phyloP scores from a whole-genome alignment of 2,329 filamentous ascomycete genomes.

The Penicillium sp. region DNA sequence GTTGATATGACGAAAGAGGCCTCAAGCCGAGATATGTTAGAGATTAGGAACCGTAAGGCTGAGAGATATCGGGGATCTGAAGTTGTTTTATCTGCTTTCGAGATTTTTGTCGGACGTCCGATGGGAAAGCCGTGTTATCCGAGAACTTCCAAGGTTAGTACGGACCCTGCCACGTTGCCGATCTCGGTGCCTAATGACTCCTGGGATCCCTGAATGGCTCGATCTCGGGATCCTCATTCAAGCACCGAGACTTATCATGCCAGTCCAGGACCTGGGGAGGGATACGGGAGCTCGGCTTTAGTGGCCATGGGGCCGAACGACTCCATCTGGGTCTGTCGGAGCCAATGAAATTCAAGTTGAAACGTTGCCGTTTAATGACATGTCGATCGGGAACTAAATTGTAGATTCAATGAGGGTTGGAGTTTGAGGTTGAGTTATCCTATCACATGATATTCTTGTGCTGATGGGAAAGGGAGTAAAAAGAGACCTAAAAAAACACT shows the following conservation, averaged over 20 bases:
- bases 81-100: neutral
- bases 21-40: neutral
- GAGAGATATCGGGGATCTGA: neutral
- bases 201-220: too few relatives aligned
- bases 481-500: neutral
- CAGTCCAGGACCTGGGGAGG: too few relatives aligned
- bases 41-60: neutral
- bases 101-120: constrained; percentile 19
- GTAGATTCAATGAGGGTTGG: neutral
- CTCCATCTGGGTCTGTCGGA: neutral
- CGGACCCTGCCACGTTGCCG: neutral
- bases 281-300: neutral
- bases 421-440: neutral
- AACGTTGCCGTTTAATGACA: neutral
- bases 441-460: neutral
- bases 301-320: neutral
- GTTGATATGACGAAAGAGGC: neutral
- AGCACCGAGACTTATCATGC: neutral
- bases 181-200: neutral
- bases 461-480: neutral
- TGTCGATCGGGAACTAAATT: neutral
- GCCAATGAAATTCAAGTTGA: neutral
- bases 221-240: neutral
- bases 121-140: constrained; percentile 32
- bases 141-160: constrained; percentile 1